Evolutionary conservation across 2,329 filamentous ascomycete genomes (phyloP).

Genomic region (Trichoderma koningii): DNA sequence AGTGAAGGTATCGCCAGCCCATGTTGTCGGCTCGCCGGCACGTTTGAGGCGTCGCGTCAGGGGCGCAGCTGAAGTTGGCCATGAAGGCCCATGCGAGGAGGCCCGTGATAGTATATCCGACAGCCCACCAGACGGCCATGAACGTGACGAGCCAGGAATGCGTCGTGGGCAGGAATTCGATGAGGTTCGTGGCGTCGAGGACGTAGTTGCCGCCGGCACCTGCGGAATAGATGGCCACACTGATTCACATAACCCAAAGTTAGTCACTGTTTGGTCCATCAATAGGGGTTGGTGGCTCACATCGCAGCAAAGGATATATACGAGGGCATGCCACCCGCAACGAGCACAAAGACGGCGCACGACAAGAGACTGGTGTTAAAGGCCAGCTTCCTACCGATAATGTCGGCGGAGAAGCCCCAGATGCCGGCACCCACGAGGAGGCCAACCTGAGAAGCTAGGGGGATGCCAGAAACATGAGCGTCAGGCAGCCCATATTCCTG

Average conservation of each 20-base stretch:
- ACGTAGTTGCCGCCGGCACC: conserved; percentile 29
- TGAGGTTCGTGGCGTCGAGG: conserved; percentile 26
- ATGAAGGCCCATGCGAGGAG: conserved; percentile 28
- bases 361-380: conserved; percentile 28
- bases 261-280: neutral
- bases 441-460: conserved; percentile 25
- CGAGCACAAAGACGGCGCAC: conserved; percentile 26
- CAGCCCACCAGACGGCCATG: conserved; percentile 28
- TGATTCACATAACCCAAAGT: neutral
- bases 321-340: conserved; percentile 26
- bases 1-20: conserved; percentile 28
- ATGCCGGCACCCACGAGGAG: conserved; percentile 27
- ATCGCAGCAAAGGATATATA: conserved; percentile 27
- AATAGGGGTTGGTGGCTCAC: neutral
- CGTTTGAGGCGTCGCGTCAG: conserved; percentile 18
- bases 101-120: conserved; percentile 26
- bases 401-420: conserved; percentile 28
- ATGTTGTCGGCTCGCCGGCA: conserved; percentile 26
- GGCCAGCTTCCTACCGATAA: conserved; percentile 28
- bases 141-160: conserved; percentile 28
- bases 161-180: conserved; percentile 27
- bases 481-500: conserved; percentile 26
- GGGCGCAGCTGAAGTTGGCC: conserved; percentile 27
- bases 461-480: conserved; percentile 25
- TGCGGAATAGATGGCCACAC: conserved; percentile 27